Base-by-base conservation (phyloP, 768 basidiomycete genomes). In the Boletales sp. region DNA sequence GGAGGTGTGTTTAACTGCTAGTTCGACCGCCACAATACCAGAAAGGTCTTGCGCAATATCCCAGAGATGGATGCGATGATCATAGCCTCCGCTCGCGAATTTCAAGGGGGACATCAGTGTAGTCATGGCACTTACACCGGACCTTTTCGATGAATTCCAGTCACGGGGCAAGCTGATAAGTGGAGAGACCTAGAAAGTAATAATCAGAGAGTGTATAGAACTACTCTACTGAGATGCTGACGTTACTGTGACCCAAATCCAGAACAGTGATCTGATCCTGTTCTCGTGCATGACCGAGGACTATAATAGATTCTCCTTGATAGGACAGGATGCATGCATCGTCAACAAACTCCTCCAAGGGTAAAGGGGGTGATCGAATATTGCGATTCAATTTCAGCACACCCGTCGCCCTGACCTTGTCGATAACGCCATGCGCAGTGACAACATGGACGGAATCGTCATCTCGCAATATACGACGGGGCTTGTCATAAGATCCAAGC, bases 81-180 rank as follows among this genome's bases (percentile, higher is more conserved):
- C 77, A 41, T 76, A 70, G 6, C 78, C 78, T 21, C 77, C 79
- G 9, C 69, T 80, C 4, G 69, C 76, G 59, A 80, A 79, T 61
- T 66, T 62, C 34, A 64, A 57, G 12, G 72, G 69, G 31, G 72
- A 72, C 58, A 66, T 60, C 66, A 78, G 62, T 13, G 73, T 36
- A n/a, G 73, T 60, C 11, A 79, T 54, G 15, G 73, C 71, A 44
- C 75, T 77, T 24, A 72, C 68, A 4, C 77, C 78, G 13, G 63
- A 56, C 52, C 67, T 74, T 54, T 68, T 77, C 13, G n/a, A 37
- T n/a, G 42, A 50, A 51, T 61, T 66, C 68, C 65, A 64, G n/a
- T 69, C 64, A 38, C 69, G 60, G 34, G 42, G 47, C 32, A 66
- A 59, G 40, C 45, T 42, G 21, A 53, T 41, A 35, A 38, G 53